Evolutionary conservation across 306 rosid species (phyloP), one percentile per base, ranked within the genome.

Genomic region (Coriaria nepalensis): DNA sequence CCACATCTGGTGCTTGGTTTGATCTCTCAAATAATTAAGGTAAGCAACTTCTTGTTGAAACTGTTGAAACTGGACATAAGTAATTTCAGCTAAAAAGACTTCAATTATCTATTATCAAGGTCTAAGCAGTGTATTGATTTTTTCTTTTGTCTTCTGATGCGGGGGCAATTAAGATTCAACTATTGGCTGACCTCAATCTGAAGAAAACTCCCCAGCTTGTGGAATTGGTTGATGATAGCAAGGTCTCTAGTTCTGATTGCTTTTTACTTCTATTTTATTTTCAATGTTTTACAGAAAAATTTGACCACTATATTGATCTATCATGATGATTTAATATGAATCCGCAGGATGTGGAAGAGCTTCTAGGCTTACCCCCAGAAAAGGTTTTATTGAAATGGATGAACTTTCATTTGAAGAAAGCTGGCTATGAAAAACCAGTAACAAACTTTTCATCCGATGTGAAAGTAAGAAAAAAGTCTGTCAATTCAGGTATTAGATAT

Each of bases 131-230:
- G 33, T 38, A 50, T 53, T 57, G 15, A 49, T 38, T 48, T 58
- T 43, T 42, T 50, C 20, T 60, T 43, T 42, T 50, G 32, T 60
- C 49, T 51, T 58, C 69, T 58, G 45, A 59, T 67, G n/a, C 65
- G 67, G n/a, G 66, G 71, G 65, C 39, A 50, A 47, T 29, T 71
- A 57, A 83, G 98, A 85, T 92, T 82, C 98, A 92, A 81, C 45
- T 92, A 47, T 73, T 92, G 64, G 94, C 98, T 57, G 87, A 79
- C 78, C 93, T 92, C 59, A 78, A 82, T 82, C 83, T 92, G 77
- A 92, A 86, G 87, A 82, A 85, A 65, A 92, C 98, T 71, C 98
- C 98, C 59, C 93, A 92, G 60, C 98, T 92, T 52, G 76, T 92
- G 70, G 98, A 86, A 76, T 57, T 92, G 69, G 87, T 92, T 68